A percentile compares a stretch with the other conserved stretches of the same genome.
Conservation (phyloP, 257 asterid species). For the Lavandula angustifolia region DNA sequence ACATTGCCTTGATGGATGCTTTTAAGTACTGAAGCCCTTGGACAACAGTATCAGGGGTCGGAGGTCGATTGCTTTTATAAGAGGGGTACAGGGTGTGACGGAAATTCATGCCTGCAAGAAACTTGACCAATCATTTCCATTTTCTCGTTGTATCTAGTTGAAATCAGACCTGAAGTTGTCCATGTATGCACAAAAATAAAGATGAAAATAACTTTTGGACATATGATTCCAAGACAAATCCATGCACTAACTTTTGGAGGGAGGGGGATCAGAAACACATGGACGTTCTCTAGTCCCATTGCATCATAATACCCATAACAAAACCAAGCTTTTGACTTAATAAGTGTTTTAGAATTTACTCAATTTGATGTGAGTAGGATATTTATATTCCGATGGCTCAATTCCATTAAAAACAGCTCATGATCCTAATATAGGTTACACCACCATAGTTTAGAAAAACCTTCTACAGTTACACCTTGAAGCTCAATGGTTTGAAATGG, state of each 20-base stretch:
- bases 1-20: constrained; percentile 95
- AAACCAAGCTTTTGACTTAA: no score
- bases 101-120: constrained; percentile 76
- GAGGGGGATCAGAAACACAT: no score
- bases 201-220: constrained; percentile 5
- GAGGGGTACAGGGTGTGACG: constrained; percentile 91
- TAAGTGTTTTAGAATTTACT: no score
- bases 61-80: constrained; percentile 95
- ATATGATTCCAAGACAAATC: no score
- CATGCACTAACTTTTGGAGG: no score
- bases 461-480: not conserved
- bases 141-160: constrained; percentile 16
- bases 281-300: not conserved
- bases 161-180: constrained; percentile 14
- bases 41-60: constrained; percentile 95
- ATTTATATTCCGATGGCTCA: not conserved
- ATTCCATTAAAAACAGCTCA: not conserved
- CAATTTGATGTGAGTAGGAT: not conserved
- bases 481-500: constrained; percentile 9
- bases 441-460: not conserved
- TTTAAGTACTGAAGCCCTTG: constrained; percentile 97
- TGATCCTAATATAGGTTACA: constrained; percentile 1
- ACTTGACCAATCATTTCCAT: constrained; percentile 30
- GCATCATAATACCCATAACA: no score
- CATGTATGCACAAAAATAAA: constrained; percentile 12